Conservation (phyloP, 768 basidiomycete genomes). For the Phaeolepiota aurea region DNA sequence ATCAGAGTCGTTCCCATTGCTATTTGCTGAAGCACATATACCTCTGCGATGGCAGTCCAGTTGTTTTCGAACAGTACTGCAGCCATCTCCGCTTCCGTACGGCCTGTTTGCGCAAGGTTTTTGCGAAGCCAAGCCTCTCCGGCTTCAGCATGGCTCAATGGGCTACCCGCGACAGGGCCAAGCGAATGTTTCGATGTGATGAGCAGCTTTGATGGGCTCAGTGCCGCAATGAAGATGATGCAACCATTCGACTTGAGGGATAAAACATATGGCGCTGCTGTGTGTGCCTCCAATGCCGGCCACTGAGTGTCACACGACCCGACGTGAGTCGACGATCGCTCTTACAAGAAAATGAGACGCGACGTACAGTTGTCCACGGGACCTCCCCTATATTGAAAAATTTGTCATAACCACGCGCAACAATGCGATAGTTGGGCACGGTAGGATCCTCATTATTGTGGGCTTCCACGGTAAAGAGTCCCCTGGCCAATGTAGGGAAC, state of each 20-base stretch:
- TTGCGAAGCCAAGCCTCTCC: conserved; percentile 79
- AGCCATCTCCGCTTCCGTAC: conserved; percentile 71
- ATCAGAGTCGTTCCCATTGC: background rate
- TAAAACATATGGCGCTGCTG: conserved; percentile 71
- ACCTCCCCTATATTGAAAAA: conserved; percentile 98
- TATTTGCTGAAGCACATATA: conserved; percentile 21
- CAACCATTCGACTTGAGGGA: conserved; percentile 95
- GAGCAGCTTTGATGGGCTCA: conserved; percentile 66
- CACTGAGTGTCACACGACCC: conserved; percentile 63
- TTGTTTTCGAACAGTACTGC: conserved; percentile 67
- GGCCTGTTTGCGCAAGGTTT: conserved; percentile 53
- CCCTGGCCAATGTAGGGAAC: conserved; percentile 92
- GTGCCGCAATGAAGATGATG: conserved; percentile 89
- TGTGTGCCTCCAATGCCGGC: conserved; percentile 60
- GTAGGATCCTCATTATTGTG: conserved; percentile 9
- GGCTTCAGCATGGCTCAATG: conserved; percentile 66
- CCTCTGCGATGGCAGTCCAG: conserved; percentile 90
- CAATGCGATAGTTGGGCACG: conserved; percentile 46
- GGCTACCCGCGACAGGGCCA: conserved; percentile 39
- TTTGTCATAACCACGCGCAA: conserved; percentile 93
- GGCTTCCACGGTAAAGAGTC: conserved; percentile 65
- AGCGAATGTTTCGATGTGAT: conserved; percentile 92
- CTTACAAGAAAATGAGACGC: background rate
- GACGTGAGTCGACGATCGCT: background rate
- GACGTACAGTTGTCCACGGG: conserved; percentile 83